Conservation (phyloP, 257 asterid genomes). For the Eustoma russellianum region DNA sequence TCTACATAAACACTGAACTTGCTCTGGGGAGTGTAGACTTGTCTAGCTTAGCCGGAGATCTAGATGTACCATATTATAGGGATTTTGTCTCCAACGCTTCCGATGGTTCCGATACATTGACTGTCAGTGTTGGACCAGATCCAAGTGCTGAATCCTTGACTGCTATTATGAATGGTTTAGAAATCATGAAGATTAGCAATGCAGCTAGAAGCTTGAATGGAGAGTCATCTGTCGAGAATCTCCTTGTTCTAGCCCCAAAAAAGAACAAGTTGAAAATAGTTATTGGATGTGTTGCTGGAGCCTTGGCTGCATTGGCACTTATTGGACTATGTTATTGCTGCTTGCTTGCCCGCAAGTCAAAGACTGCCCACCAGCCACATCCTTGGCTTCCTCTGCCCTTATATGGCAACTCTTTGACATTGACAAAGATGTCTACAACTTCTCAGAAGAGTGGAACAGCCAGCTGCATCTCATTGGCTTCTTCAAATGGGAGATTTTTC, state of each 20-base stretch:
- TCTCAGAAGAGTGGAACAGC: conserved; percentile 41
- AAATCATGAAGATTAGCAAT: conserved; percentile 41
- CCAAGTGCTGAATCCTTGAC: conserved; percentile 7
- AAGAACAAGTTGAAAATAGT: conserved; percentile 16
- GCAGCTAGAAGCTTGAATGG: conserved; percentile 35
- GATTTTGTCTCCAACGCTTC: conserved; percentile 31
- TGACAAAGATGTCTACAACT: conserved; percentile 32
- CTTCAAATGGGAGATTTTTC: conserved; percentile 38
- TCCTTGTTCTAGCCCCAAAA: conserved; percentile 20
- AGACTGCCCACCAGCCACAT: conserved; percentile 26
- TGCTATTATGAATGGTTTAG: conserved; percentile 43
- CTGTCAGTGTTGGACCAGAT: conserved; percentile 40
- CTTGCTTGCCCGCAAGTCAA: conserved; percentile 26
- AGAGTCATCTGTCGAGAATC: conserved; percentile 22
- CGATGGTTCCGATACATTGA: conserved; percentile 20
- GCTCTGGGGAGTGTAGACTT: conserved; percentile 27
- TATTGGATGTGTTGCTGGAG: conserved; percentile 28
- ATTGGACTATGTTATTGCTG: conserved; percentile 25
- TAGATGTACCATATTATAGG: conserved; percentile 28
- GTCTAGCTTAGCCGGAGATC: conserved; percentile 23
- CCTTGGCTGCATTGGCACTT: conserved; percentile 16
- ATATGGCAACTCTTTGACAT: conserved; percentile 35
- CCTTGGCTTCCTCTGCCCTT: conserved; percentile 38
- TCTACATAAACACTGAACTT: conserved; percentile 23
- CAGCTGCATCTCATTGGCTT: conserved; percentile 37